phyloP scores from a whole-genome alignment of 2,329 filamentous ascomycete species.

The Alternaria infectoria region DNA sequence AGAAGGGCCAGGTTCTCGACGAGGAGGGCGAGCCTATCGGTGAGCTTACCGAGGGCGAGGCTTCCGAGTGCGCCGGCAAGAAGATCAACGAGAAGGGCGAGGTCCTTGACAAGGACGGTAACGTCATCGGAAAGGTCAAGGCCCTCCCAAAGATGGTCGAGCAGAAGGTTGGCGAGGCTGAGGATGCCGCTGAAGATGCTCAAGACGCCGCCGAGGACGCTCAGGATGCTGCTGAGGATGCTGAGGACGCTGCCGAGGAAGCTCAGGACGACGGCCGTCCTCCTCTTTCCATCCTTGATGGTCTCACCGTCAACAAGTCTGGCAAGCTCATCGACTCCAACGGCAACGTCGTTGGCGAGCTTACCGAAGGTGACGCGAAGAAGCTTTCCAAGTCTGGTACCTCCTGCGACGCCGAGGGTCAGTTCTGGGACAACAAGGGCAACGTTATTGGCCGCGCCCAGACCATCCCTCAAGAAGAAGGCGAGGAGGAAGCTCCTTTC shows the following conservation, averaged over 20 bases:
- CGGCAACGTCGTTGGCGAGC: conserved; percentile 57
- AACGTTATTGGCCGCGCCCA: conserved; percentile 59
- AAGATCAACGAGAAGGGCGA: conserved; percentile 70
- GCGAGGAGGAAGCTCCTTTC: conserved; percentile 57
- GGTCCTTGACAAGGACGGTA: conserved; percentile 68
- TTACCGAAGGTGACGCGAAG: conserved; percentile 59
- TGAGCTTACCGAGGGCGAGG: conserved; percentile 62
- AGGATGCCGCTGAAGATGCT: conserved; percentile 39
- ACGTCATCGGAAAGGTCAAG: conserved; percentile 67
- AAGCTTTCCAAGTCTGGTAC: conserved; percentile 58
- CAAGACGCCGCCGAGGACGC: conserved; percentile 31
- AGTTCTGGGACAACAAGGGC: conserved; percentile 62
- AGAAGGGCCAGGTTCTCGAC: conserved; percentile 61
- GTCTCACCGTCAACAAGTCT: conserved; percentile 57
- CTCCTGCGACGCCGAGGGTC: conserved; percentile 54
- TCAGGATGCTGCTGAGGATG: conserved; percentile 42
- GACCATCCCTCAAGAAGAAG: conserved; percentile 55
- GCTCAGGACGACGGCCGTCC: conserved; percentile 49
- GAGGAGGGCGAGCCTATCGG: conserved; percentile 62
- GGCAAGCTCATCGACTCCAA: conserved; percentile 58
- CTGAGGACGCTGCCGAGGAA: conserved; percentile 39
- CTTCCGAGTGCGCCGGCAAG: conserved; percentile 68
- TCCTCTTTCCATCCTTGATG: conserved; percentile 58
- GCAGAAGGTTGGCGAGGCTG: conserved; percentile 41
- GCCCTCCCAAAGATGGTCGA: conserved; percentile 55